Conservation (phyloP, 176 grass and related monocot genomes). For the Aegilops umbellulata region DNA sequence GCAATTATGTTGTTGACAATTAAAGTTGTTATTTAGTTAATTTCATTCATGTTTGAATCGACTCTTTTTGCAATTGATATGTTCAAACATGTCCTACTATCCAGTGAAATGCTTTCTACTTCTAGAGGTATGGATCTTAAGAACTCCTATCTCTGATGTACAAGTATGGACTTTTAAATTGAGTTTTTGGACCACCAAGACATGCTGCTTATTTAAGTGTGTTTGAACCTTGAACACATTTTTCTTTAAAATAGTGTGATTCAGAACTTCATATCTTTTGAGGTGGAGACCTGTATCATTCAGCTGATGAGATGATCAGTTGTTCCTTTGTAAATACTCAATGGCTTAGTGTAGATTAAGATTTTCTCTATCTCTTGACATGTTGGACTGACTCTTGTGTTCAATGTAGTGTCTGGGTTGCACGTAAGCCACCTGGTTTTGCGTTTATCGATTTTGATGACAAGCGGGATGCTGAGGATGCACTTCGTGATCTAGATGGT, state of each 20-base stretch:
- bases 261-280: not conserved
- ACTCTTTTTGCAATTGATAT: not conserved
- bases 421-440: constrained; percentile 94
- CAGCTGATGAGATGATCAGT: not conserved
- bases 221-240: not conserved
- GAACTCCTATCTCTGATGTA: not conserved
- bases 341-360: not conserved
- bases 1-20: not conserved
- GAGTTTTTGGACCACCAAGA: not conserved
- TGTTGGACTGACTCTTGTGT: not conserved
- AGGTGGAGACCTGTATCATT: not conserved
- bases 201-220: not conserved
- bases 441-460: constrained; percentile 97
- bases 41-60: too few relatives aligned
- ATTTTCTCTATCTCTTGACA: not conserved
- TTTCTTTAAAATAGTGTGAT: not conserved
- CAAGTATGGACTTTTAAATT: not conserved
- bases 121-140: not conserved
- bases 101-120: not conserved
- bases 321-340: not conserved
- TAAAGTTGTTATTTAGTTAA: not conserved
- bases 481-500: constrained; percentile 94
- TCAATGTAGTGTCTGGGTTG: constrained; percentile 85
- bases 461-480: constrained; percentile 83
- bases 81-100: not conserved